Base-by-base conservation (phyloP, 2,329 filamentous ascomycete genomes). In the Stemphylium vesicarium region DNA sequence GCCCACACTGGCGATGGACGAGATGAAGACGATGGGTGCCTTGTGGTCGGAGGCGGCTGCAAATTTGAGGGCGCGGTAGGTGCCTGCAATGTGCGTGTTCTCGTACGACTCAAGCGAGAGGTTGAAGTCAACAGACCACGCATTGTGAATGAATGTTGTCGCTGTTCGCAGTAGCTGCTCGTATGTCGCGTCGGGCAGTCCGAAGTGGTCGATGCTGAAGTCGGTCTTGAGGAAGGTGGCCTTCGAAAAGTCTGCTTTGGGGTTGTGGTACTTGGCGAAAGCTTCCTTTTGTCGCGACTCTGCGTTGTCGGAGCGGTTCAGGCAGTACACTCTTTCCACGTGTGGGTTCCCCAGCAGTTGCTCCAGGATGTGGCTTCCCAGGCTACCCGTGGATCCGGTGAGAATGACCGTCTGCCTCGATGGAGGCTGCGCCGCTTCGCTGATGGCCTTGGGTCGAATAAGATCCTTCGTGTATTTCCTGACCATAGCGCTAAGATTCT, bases 81-180 rank as follows among this genome's bases (percentile, higher is more conserved):
- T 54, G 2, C 60, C 60, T 1, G 52, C 42, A 18, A 63, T 59
- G 22, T 63, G 60, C 4, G 53, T 56, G 4, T 36, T 22, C 36
- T 63, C 60, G 47, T 65, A 69, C 3, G 57, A 50, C 13, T 57
- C 48, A 9, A 69, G 51, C 1, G 61, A 58, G 1, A 64, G 36
- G 9, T 61, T 84, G 73, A 85, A 85, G 66, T 85, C 83, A 24
- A 85, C 82, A 1, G 79, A 70, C 82, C 82, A 84, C 0, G 82
- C 81, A 57, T 75, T 77, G 70, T 84, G 81, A 26, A 85, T 80
- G 22, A 84, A 74, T 9, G 65, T 65, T 0, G 77, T 77, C 1
- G 82, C 65, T 0, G 50, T 60, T 1, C 43, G 40, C 3, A 50
- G 52, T 4, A 71, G 45, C 0, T 16, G 18, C 24, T 53, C 22